Evolutionary conservation across 2,329 filamentous ascomycete species (phyloP).

Genomic region (Parasarocladium wereldwijsianum): DNA sequence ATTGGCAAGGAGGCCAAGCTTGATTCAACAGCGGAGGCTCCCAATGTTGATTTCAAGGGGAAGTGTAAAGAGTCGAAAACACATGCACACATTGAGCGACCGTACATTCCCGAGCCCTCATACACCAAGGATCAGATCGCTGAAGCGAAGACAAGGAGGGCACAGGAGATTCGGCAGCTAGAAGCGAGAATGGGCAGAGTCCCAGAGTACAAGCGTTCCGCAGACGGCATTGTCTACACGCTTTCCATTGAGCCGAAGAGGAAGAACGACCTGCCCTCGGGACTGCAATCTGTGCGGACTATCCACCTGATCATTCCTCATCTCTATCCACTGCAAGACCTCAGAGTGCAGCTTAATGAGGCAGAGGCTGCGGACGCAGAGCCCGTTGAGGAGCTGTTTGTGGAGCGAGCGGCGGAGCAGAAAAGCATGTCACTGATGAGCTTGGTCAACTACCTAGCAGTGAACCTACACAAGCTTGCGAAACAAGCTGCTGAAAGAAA

Average conservation of each 20-base stretch:
- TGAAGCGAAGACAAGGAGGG: constrained; percentile 47
- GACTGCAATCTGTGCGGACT: constrained; percentile 46
- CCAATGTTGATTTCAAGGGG: neutral
- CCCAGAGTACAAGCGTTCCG: constrained; percentile 50
- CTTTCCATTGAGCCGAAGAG: constrained; percentile 55
- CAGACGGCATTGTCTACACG: constrained; percentile 56
- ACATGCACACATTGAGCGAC: constrained; percentile 2
- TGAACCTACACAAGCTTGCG: constrained; percentile 54
- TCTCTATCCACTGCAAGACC: constrained; percentile 56
- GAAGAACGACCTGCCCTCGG: constrained; percentile 41
- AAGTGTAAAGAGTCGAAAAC: neutral
- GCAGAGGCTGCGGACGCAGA: constrained; percentile 45
- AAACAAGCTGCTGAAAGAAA: constrained; percentile 29
- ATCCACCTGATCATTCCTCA: constrained; percentile 55
- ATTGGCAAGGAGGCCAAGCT: constrained; percentile 10
- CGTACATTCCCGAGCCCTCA: constrained; percentile 27
- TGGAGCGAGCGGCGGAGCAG: constrained; percentile 38
- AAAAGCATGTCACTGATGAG: constrained; percentile 52
- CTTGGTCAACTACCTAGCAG: constrained; percentile 59
- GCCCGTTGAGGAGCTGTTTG: constrained; percentile 50
- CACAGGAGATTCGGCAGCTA: constrained; percentile 54
- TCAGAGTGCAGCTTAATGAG: constrained; percentile 51
- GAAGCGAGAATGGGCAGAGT: constrained; percentile 60
- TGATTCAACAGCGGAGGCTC: no score
- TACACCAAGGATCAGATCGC: constrained; percentile 45